A percentile compares a stretch with the other conserved stretches of the same genome.
phyloP scores from a whole-genome alignment of 495 filamentous ascomycete genomes.

The Aspergillus homomorphus region DNA sequence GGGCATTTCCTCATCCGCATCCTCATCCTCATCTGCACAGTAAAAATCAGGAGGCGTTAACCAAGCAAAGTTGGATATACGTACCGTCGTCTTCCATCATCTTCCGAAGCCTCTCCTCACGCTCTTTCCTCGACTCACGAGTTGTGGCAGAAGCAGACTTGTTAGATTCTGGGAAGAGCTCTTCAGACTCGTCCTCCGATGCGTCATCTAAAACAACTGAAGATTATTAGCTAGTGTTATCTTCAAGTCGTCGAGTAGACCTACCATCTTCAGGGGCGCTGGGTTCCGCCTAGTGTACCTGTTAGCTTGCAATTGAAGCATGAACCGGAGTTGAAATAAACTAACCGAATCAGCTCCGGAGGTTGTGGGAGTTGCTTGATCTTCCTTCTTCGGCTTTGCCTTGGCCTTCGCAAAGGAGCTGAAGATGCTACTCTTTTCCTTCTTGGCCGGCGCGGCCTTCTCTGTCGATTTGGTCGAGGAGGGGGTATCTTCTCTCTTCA shows the following conservation, averaged over 20 bases:
- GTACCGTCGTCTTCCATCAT: constrained; percentile 88
- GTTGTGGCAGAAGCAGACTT: constrained; percentile 34
- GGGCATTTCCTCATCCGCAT: constrained; percentile 47
- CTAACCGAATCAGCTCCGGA: constrained; percentile 40
- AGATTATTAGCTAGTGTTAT: constrained; percentile 17
- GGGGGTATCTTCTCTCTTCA: constrained; percentile 24
- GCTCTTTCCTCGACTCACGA: constrained; percentile 62
- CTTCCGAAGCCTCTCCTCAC: constrained; percentile 66
- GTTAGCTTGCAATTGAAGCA: neutral
- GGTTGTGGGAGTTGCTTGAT: constrained; percentile 40
- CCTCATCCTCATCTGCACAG: constrained; percentile 9
- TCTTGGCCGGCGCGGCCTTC: constrained; percentile 51
- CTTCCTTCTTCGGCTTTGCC: constrained; percentile 56
- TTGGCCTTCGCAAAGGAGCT: constrained; percentile 82
- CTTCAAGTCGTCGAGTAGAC: constrained; percentile 7
- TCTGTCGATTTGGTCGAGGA: constrained; percentile 32
- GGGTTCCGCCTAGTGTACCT: constrained; percentile 24
- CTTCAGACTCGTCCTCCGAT: constrained; percentile 73
- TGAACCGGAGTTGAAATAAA: neutral
- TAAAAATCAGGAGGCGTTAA: neutral
- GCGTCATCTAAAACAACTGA: constrained; percentile 50
- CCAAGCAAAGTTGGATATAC: constrained; percentile 9
- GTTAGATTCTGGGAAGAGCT: constrained; percentile 49
- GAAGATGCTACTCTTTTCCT: constrained; percentile 66
- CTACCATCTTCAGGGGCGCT: constrained; percentile 54